Evolutionary conservation across 2,329 filamentous ascomycete species (phyloP).

Genomic region (Harringtonia aguacate): DNA sequence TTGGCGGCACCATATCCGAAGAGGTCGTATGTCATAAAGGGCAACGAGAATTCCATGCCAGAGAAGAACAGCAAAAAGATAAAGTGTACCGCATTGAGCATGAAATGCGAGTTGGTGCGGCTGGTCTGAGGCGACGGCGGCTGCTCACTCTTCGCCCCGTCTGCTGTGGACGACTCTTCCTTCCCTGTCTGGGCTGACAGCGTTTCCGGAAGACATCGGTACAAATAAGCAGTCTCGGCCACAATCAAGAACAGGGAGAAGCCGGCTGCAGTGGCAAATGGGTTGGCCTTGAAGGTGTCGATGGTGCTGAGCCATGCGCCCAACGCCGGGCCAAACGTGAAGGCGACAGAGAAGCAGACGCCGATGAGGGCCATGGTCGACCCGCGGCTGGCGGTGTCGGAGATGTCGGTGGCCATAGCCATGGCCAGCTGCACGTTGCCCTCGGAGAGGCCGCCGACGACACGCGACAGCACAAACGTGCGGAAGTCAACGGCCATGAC

Average conservation of each 20-base stretch:
- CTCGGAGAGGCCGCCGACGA: conserved; percentile 89
- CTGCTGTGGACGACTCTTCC: conserved; percentile 11
- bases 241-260: conserved; percentile 80
- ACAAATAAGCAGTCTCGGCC: conserved; percentile 80
- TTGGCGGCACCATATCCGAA: conserved; percentile 71
- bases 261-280: conserved; percentile 84
- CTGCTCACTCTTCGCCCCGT: conserved; percentile 30
- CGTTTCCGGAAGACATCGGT: conserved; percentile 77
- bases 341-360: conserved; percentile 92
- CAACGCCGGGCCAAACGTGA: conserved; percentile 89
- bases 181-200: conserved; percentile 46
- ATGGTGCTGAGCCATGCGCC: conserved; percentile 78
- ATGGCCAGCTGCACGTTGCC: conserved; percentile 95
- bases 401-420: conserved; percentile 93
- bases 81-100: conserved; percentile 81
- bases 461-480: conserved; percentile 84
- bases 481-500: conserved; percentile 88
- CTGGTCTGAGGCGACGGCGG: conserved; percentile 44
- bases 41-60: conserved; percentile 94
- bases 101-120: conserved; percentile 70
- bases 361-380: conserved; percentile 95
- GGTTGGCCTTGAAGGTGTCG: conserved; percentile 71
- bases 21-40: conserved; percentile 94
- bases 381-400: conserved; percentile 71
- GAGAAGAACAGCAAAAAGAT: conserved; percentile 93